Evolutionary conservation across 2,329 filamentous ascomycete species (phyloP).

Genomic region (Penicillium sp.): DNA sequence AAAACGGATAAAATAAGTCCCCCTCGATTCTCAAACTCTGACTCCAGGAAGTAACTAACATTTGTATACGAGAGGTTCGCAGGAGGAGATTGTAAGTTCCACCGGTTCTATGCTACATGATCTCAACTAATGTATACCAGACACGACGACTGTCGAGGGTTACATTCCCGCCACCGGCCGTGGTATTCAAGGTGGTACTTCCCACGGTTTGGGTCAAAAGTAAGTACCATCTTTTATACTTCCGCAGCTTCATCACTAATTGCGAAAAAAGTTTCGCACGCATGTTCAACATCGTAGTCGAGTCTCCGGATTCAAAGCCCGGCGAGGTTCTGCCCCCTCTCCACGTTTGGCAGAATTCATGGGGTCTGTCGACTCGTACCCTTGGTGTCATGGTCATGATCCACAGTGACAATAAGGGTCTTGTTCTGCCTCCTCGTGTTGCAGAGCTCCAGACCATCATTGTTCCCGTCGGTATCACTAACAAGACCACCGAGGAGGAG

Average conservation of each 20-base stretch:
- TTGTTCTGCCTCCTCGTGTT: constrained; percentile 88
- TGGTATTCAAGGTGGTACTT: constrained; percentile 94
- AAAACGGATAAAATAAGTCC: constrained; percentile 95
- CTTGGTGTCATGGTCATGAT: constrained; percentile 99
- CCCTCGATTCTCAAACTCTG: neutral
- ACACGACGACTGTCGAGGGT: constrained; percentile 79
- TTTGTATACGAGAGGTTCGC: constrained; percentile 59
- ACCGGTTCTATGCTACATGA: too few species aligned
- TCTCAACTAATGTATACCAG: too few species aligned
- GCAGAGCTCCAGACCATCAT: constrained; percentile 82
- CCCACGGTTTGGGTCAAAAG: constrained; percentile 92
- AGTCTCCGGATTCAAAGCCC: constrained; percentile 72
- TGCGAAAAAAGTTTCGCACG: constrained; percentile 66
- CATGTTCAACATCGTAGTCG: constrained; percentile 98
- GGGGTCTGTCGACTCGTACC: constrained; percentile 94
- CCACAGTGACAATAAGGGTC: constrained; percentile 91
- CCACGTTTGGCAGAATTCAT: constrained; percentile 97
- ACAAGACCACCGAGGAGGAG: constrained; percentile 78
- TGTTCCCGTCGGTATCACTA: constrained; percentile 89
- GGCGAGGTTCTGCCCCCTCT: constrained; percentile 76
- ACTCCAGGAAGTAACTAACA: too few species aligned
- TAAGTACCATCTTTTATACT: neutral
- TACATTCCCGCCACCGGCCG: constrained; percentile 95
- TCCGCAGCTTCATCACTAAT: too few species aligned
- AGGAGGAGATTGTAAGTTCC: constrained; percentile 55